phyloP scores from a whole-genome alignment of 1,284 basidiomycete genomes.

The Phlebopus sp. region DNA sequence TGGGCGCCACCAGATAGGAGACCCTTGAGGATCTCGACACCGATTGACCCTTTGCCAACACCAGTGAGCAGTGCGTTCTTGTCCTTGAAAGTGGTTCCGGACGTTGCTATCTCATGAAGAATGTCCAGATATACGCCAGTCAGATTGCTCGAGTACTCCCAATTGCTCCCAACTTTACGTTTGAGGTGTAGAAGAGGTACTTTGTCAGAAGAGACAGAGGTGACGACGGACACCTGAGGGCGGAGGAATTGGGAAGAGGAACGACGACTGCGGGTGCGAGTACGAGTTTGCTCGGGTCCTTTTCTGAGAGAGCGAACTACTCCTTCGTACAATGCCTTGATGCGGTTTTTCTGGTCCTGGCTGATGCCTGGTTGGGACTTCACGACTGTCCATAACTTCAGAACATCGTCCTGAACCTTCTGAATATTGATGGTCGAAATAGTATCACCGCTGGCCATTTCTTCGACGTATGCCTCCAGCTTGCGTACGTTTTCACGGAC shows the following conservation, averaged over 20 bases:
- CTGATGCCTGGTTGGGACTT: slow-evolving; percentile 96
- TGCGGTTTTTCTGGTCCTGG: slow-evolving; percentile 95
- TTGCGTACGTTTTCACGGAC: slow-evolving; percentile 95
- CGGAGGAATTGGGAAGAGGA: slow-evolving; percentile 94
- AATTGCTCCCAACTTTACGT: slow-evolving; percentile 92
- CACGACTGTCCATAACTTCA: slow-evolving; percentile 96
- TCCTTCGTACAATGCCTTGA: slow-evolving; percentile 95
- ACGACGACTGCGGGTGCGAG: slow-evolving; percentile 68
- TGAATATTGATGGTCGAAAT: slow-evolving; percentile 88
- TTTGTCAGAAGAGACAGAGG: slow-evolving; percentile 84
- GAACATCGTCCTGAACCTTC: slow-evolving; percentile 94
- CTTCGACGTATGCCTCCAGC: slow-evolving; percentile 96
- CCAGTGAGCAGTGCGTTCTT: slow-evolving; percentile 98
- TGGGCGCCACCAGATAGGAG: slow-evolving; percentile 94
- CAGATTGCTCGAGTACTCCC: slow-evolving; percentile 97
- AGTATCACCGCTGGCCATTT: slow-evolving; percentile 95
- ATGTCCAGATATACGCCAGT: slow-evolving; percentile 96
- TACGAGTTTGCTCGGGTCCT: slow-evolving; percentile 56
- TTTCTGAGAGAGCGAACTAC: slow-evolving; percentile 83
- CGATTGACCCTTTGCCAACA: slow-evolving; percentile 96
- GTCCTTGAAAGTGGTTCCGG: slow-evolving; percentile 97
- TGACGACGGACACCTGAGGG: slow-evolving; percentile 75
- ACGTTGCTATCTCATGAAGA: slow-evolving; percentile 95
- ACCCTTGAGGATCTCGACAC: slow-evolving; percentile 96
- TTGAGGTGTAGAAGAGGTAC: slow-evolving; percentile 95